Base-by-base conservation (phyloP, 352 stramenopile species). In the Thalassiosira mediterranea region DNA sequence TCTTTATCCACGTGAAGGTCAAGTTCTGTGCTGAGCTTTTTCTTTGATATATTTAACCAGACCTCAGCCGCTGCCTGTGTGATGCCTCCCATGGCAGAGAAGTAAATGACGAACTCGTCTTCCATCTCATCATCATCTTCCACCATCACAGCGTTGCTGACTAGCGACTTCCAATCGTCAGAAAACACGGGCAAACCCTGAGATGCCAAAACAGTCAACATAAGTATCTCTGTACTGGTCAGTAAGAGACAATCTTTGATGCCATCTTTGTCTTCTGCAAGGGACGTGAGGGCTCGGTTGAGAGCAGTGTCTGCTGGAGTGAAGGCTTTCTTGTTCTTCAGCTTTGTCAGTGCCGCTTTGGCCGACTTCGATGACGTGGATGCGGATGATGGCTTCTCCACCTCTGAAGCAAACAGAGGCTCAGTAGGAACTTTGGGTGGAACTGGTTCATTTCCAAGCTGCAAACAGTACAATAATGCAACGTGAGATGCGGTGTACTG, bases 161-260 rank as follows among this genome's bases (percentile, higher is more conserved):
- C 58, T 34, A 83, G 38, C n/a, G 63, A 67, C 3, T 29, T 48
- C 76, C 79, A 86, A 49, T 88, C 51, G n/a, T 83, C 70, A 21
- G 32, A 63, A 51, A 75, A 86, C 8, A 86, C 74, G 44, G 83
- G 83, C 21, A 90, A 32, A 4, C 83, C 83, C 71, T 87, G 71
- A 53, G 70, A 84, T 31, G 73, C 64, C 26, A 87, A 42, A 21
- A 86, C 74, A 46, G 56, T 83, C 2, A 90, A 67, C 23, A 83
- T 81, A 8, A 90, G 66, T 34, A 82, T 84, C 69, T 90, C 83
- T 32, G 72, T 83, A 23, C 60, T 71, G 23, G 76, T 87, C 10
- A 90, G 53, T 23, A 62, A 42, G 1, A 90, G 38, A 28, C 53
- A 61, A 42, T 79, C 49, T 42, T 60, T 70, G 25, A 65, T 65